Percentiles rank a stretch among this genome's conserved stretches.
These are phyloP conservation scores for Codiaeum variegatum DNA, from an alignment of 441 rosid species.

Conservation along the genomic window DNA sequence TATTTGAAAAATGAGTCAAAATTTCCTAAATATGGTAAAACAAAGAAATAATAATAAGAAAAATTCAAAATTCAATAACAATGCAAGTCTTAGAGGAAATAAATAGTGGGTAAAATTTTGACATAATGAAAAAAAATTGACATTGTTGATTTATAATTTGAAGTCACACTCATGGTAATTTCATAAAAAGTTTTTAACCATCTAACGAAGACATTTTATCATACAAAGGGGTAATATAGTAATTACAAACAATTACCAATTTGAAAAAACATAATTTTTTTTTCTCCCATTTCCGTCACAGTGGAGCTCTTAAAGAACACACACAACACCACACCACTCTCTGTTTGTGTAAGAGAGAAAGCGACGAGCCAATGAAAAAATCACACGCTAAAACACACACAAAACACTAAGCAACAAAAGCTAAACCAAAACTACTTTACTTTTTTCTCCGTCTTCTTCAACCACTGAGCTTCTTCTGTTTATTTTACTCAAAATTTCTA, in stretches of 20 bases:
- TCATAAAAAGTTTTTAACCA: not conserved
- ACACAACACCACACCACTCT: not conserved
- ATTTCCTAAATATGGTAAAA: not conserved
- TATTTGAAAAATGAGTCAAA: not conserved
- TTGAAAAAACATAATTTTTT: not conserved
- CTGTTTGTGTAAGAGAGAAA: conserved; percentile 27
- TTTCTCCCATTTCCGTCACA: conserved; percentile 27
- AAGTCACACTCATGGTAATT: conserved; percentile 2
- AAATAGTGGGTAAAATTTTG: not conserved
- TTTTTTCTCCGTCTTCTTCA: not conserved
- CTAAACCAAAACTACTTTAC: conserved; percentile 12
- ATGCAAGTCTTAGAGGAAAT: no score
- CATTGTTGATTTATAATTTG: not conserved
- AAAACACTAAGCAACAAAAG: conserved; percentile 7
- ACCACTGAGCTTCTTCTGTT: conserved; percentile 1
- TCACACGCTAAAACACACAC: conserved; percentile 12
- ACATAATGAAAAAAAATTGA: not conserved
- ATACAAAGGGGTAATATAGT: conserved; percentile 18
- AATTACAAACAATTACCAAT: not conserved
- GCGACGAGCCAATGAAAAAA: conserved; percentile 44
- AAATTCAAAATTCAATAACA: not conserved
- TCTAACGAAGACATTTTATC: conserved; percentile 7
- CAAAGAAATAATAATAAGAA: not conserved
- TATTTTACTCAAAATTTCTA: not conserved
- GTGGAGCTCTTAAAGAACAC: conserved; percentile 18